These are phyloP conservation scores for Boletus speciosus DNA, from an alignment of 768 basidiomycete genomes.

Conservation along the genomic window DNA sequence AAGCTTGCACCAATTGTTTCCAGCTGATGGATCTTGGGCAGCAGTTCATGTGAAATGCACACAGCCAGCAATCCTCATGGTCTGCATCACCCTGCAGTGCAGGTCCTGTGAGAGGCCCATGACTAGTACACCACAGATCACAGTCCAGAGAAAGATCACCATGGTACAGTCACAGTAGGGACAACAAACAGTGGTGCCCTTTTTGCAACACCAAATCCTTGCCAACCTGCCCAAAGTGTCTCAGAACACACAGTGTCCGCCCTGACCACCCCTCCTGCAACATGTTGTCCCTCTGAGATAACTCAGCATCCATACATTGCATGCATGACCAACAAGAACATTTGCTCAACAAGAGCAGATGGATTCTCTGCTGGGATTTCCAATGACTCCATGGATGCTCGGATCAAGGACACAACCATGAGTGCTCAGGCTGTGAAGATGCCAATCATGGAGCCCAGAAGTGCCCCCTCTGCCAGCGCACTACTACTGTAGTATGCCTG, in stretches of 20 bases:
- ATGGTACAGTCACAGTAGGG: too few relatives aligned
- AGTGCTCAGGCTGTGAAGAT: background rate
- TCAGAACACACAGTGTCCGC: background rate
- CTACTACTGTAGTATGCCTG: background rate
- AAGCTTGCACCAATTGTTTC: background rate
- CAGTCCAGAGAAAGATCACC: too few relatives aligned
- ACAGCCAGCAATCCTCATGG: background rate
- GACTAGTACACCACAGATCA: too few relatives aligned
- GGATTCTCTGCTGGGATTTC: background rate
- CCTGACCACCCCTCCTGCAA: background rate
- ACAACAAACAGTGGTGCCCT: too few relatives aligned
- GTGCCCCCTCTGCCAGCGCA: background rate
- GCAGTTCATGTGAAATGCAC: background rate
- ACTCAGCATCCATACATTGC: background rate
- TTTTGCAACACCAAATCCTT: background rate
- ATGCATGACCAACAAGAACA: background rate
- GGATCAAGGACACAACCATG: too few relatives aligned
- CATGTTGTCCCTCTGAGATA: background rate
- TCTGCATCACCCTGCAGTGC: background rate
- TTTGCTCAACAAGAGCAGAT: background rate
- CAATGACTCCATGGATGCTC: background rate
- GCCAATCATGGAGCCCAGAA: background rate
- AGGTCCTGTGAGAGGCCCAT: background rate
- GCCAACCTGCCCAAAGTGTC: background rate
- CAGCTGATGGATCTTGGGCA: background rate